Evolutionary conservation across 2,329 filamentous ascomycete species (phyloP).

Genomic region (Xylariaceae sp.): DNA sequence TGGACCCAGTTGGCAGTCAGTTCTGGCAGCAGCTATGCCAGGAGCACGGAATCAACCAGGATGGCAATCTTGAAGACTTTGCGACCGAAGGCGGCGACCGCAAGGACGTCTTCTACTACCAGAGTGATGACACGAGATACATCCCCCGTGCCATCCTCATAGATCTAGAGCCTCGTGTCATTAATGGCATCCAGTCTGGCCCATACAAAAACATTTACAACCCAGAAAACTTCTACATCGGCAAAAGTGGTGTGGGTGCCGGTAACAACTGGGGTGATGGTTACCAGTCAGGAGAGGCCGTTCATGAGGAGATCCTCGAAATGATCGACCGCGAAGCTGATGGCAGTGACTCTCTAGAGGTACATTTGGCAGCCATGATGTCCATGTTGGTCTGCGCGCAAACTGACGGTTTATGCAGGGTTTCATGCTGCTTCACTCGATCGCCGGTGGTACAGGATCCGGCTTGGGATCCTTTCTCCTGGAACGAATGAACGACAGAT

Average conservation of each 20-base stretch:
- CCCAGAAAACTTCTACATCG: constrained; percentile 96
- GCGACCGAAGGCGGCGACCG: constrained; percentile 95
- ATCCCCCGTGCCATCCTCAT: constrained; percentile 94
- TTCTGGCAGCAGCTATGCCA: constrained; percentile 99
- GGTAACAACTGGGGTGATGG: constrained; percentile 99
- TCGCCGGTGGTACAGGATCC: constrained; percentile 92
- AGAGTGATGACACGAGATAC: constrained; percentile 97
- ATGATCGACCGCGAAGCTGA: constrained; percentile 99
- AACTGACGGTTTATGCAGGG: constrained; percentile 47
- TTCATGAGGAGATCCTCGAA: constrained; percentile 96
- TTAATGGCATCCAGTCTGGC: constrained; percentile 87
- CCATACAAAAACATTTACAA: constrained; percentile 99
- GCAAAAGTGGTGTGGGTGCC: constrained; percentile 87
- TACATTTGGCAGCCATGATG: constrained; percentile 31
- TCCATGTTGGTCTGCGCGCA: neutral
- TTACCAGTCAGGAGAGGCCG: constrained; percentile 84
- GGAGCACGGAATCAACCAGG: constrained; percentile 95
- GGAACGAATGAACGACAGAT: constrained; percentile 92
- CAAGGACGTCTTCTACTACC: constrained; percentile 99
- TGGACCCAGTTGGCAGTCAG: constrained; percentile 73
- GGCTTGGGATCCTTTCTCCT: constrained; percentile 93
- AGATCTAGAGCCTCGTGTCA: constrained; percentile 88
- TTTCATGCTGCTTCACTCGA: constrained; percentile 98
- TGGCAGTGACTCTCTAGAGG: constrained; percentile 93
- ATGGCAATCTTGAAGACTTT: constrained; percentile 96